Base-by-base conservation (phyloP, 257 asterid species). In the Solanum commersonii region DNA sequence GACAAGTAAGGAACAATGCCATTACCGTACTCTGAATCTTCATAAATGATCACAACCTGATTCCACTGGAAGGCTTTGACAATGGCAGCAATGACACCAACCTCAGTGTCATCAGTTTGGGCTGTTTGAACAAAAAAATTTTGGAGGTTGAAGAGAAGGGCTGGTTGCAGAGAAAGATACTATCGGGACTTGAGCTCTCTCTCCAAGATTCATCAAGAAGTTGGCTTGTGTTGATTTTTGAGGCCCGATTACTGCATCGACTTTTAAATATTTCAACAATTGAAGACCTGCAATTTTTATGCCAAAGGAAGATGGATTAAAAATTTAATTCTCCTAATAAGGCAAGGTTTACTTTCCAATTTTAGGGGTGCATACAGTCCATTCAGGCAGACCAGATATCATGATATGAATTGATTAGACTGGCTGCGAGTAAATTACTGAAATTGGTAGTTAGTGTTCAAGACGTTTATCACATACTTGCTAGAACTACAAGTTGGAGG, bases 221-320 rank as follows among this genome's bases (percentile, higher is more conserved):
- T 34, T 33, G 15, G 79, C 46, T 72, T 72, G 79, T 72, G 44
- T 33, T 40, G 79, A 34, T 34, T 8, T 72, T 18, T 72, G 79
- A 72, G 90, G 90, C 10, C 87, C 88, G 35, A 88, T 65, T 60
- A 88, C 79, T 25, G 90, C 90, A 37, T 84, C 86, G 0, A 31
- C 90, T 11, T 42, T 52, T 20, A 49, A 84, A 44, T 33, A 16
- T 63, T 83, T 88, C 46, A 88, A 46, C 52, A 88, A 87, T 10
- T 88, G 67, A 16, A 88, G 52, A 74, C 88, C 90, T 88, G 84
- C 79, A 72, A 18, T 72, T 72, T 72, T 72, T 73, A 34, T 59
- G 56, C 68, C 33, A 49, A 46, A 31, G 42, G 6, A 59, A 59
- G 79, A 18, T n/a, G 35, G 71, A 49, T 49, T 49, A 49, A 49